Percentiles rank a stretch among this genome's conserved stretches.
Conservation (phyloP, 2,329 filamentous ascomycete genomes). For the Intubia oerlemansii region DNA sequence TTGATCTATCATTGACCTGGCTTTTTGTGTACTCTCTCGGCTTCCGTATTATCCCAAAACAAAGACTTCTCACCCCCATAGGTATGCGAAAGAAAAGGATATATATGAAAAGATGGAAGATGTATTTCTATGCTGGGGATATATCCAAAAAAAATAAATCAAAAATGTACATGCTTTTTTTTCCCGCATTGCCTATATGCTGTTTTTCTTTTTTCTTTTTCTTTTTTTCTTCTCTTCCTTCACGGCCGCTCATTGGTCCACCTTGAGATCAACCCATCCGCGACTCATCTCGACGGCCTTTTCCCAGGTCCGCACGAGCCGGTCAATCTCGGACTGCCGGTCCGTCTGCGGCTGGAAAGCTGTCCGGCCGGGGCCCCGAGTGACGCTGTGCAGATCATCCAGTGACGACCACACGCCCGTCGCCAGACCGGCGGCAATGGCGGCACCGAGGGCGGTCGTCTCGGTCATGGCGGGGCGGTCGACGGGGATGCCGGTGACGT, state of each 20-base stretch:
- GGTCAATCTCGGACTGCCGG: constrained; percentile 16
- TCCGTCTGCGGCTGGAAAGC: constrained; percentile 47
- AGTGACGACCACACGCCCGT: constrained; percentile 59
- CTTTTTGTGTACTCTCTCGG: no score
- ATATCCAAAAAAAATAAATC: neutral
- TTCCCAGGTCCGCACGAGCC: constrained; percentile 30
- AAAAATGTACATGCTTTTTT: no score
- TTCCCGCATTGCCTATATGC: no score
- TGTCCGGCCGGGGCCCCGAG: constrained; percentile 44
- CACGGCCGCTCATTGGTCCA: constrained; percentile 3
- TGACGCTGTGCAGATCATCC: constrained; percentile 51
- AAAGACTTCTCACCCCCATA: no score
- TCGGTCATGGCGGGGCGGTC: constrained; percentile 76
- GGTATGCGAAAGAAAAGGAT: no score
- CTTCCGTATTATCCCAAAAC: no score
- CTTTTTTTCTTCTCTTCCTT: neutral
- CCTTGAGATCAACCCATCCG: constrained; percentile 23
- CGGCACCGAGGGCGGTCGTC: constrained; percentile 72
- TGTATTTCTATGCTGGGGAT: no score
- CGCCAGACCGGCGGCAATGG: constrained; percentile 75
- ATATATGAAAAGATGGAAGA: no score
- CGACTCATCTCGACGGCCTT: constrained; percentile 37
- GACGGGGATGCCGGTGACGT: constrained; percentile 64
- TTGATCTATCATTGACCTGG: no score
- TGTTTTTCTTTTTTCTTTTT: neutral